Percentiles rank a stretch among this genome's conserved stretches.
Evolutionary conservation across 306 rosid genomes (phyloP).

Genomic region (Acacia confusa): DNA sequence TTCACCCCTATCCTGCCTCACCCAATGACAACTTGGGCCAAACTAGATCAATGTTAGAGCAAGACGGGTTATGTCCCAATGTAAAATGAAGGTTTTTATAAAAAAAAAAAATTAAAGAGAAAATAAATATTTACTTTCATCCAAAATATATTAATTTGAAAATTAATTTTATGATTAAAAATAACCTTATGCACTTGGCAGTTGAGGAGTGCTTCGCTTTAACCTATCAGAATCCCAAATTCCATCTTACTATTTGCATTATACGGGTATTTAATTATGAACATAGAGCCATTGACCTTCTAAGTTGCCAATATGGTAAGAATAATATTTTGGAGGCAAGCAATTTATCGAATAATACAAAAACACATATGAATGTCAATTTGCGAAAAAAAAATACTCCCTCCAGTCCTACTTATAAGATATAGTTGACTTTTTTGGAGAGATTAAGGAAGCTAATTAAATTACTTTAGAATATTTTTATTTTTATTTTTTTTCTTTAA

Average conservation of each 20-base stretch:
- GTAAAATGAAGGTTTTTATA: not conserved
- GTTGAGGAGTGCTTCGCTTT: not conserved
- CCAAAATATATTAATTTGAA: not conserved
- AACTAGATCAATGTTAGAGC: no score
- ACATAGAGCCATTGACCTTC: not conserved
- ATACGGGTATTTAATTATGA: not conserved
- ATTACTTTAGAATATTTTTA: no score
- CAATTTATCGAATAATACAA: not conserved
- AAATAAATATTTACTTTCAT: not conserved
- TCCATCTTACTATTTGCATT: not conserved
- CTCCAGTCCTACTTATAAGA: no score
- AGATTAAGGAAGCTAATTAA: no score
- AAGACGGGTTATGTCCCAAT: not conserved
- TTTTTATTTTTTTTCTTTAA: no score
- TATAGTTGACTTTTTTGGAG: no score
- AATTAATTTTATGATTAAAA: not conserved
- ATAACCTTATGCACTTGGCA: not conserved
- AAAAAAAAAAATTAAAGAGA: no score
- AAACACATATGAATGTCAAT: not conserved
- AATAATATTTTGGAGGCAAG: not conserved
- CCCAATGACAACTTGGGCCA: no score
- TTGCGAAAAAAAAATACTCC: not conserved
- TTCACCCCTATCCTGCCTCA: no score
- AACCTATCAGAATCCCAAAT: not conserved
- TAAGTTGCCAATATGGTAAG: not conserved